Base-by-base conservation (phyloP, 331 rosid genomes). In the Acacia pycnantha region DNA sequence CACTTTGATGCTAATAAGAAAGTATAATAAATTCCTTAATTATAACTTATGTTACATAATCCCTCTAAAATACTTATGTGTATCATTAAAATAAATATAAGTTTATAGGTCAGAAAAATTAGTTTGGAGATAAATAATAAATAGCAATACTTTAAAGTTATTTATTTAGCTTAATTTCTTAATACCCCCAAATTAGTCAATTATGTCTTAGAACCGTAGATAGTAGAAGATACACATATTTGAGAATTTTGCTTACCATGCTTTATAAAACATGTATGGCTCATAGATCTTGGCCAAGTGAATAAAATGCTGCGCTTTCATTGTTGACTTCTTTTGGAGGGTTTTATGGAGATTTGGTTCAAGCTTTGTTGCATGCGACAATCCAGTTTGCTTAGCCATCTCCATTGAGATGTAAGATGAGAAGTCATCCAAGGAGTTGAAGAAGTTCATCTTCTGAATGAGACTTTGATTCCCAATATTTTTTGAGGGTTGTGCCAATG, bases 171-270 rank as follows among this genome's bases (percentile, higher is more conserved):
- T 37, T 37, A 37, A 37, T 6, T 37, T 37, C 1, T 37, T 37
- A 37, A 37, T 37, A 1, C 6, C 41, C 41, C 9, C 8, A 37
- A 37, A 37, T 6, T 37, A 37, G 41, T 37, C 41, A 37, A 37
- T 1, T 37, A 0, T 0, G 41, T 37, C 41, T 37, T 37, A 37
- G 2, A 0, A 6, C 2, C 1, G 0, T 0, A 37, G 1, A 2
- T 37, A 6, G 8, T 37, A 37, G 41, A 37, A 37, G 41, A 37
- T 37, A 37, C 9, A 37, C 14, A 6, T 4, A 15, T 51, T 1
- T 51, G 58, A 19, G n/a, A 51, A 51, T 22, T 0, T 35, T 26
- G 40, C 6, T 56, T 56, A 54, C 79, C 78, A 1, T 75, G 53
- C 51, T n/a, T 56, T 75, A 11, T 31, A 75, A 44, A 75, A 75